A percentile compares a stretch with the other conserved stretches of the same genome.
Evolutionary conservation across 768 basidiomycete genomes (phyloP).

Genomic region (Mycena crocata): DNA sequence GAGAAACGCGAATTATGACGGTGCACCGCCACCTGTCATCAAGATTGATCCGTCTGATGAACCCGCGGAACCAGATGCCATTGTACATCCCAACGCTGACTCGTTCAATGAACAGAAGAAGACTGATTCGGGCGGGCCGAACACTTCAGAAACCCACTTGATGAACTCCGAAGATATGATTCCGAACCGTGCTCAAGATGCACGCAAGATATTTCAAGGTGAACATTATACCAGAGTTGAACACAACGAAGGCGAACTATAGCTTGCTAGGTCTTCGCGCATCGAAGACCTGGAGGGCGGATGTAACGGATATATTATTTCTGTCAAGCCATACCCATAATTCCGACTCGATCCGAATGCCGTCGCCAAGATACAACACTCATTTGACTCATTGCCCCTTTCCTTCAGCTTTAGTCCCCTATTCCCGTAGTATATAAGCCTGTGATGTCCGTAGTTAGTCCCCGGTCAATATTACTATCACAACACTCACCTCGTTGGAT

Average conservation of each 20-base stretch:
- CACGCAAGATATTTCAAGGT: background rate
- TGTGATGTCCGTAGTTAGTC: too few relatives aligned
- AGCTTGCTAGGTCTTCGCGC: background rate
- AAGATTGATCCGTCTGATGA: background rate
- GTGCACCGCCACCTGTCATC: background rate
- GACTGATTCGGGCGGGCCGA: background rate
- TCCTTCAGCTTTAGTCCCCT: too few relatives aligned
- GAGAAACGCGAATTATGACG: background rate
- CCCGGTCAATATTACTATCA: too few relatives aligned
- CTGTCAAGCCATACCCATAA: too few relatives aligned
- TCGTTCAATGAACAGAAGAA: background rate
- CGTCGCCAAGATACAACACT: too few relatives aligned
- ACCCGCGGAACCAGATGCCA: background rate
- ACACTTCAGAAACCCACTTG: background rate
- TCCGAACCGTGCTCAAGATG: background rate
- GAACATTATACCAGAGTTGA: background rate
- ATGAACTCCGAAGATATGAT: background rate
- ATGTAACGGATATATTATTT: background rate
- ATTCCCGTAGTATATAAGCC: too few relatives aligned
- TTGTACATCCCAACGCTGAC: background rate
- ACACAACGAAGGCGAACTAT: background rate
- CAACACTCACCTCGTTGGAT: too few relatives aligned
- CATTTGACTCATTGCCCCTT: too few relatives aligned
- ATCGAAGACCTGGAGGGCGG: background rate
- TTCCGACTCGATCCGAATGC: too few relatives aligned